phyloP scores from a whole-genome alignment of 169 alveolate species.

The Eimeria acervulina region DNA sequence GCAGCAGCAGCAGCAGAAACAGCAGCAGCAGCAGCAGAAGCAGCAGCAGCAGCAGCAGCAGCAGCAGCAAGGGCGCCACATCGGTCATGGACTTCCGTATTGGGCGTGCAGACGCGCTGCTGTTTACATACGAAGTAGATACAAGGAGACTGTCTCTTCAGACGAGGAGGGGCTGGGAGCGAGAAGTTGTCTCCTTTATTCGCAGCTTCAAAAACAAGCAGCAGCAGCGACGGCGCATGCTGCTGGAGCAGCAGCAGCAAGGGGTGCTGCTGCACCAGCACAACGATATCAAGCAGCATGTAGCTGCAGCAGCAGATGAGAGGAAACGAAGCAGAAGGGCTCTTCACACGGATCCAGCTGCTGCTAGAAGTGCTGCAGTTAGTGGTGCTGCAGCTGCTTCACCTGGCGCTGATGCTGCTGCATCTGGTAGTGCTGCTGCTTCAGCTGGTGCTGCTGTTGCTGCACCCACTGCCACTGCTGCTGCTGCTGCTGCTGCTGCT shows the following conservation, averaged over 20 bases:
- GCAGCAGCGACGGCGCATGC: conserved; percentile 11
- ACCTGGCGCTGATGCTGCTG: background rate
- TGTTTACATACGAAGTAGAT: conserved; percentile 62
- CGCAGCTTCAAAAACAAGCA: conserved; percentile 43
- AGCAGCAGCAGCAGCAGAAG: conserved; percentile 5
- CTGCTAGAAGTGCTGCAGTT: no score
- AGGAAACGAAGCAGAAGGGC: background rate
- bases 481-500: background rate
- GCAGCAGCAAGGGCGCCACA: conserved; percentile 7
- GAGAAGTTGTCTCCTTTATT: background rate
- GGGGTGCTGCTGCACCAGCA: conserved; percentile 17
- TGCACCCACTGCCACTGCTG: background rate
- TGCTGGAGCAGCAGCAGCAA: conserved; percentile 71
- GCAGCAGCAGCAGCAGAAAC: background rate
- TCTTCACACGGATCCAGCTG: background rate
- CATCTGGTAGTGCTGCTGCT: background rate
- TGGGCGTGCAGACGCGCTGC: conserved; percentile 62
- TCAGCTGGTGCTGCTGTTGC: background rate
- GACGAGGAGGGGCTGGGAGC: conserved; percentile 56
- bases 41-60: background rate
- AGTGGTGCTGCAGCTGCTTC: background rate
- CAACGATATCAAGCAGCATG: background rate
- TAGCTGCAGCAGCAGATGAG: background rate
- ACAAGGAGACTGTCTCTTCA: background rate
- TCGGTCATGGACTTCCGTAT: conserved; percentile 69